Percentiles rank a stretch among this genome's conserved stretches.
Conservation (phyloP, 352 stramenopile genomes). For the Phytophthora lateralis region DNA sequence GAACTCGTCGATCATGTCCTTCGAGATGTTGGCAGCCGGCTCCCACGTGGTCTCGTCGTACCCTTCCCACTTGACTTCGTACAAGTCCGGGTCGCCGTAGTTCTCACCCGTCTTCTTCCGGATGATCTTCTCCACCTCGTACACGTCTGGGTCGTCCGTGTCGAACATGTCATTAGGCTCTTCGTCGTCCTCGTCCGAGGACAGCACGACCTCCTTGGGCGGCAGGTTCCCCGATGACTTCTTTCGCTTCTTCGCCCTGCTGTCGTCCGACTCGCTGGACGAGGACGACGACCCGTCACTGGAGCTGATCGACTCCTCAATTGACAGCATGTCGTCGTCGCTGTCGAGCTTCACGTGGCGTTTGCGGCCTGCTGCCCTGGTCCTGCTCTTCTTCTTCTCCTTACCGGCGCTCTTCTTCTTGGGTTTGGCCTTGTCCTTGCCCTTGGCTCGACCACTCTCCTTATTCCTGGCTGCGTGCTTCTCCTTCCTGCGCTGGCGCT, state of each 20-base stretch:
- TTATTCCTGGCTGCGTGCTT: constrained; percentile 9
- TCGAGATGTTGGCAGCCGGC: constrained; percentile 74
- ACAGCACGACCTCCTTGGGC: constrained; percentile 62
- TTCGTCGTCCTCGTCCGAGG: constrained; percentile 72
- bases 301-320: constrained; percentile 33
- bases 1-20: constrained; percentile 82
- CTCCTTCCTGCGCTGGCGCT: constrained; percentile 33
- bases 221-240: constrained; percentile 57
- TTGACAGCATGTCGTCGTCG: constrained; percentile 42
- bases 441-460: constrained; percentile 1
- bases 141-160: constrained; percentile 78
- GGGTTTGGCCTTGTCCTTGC: not conserved
- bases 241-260: constrained; percentile 40
- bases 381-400: constrained; percentile 15
- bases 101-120: constrained; percentile 50
- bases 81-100: constrained; percentile 68
- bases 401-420: constrained; percentile 24
- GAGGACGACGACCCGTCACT: constrained; percentile 36
- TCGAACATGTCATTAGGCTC: constrained; percentile 80
- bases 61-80: constrained; percentile 84
- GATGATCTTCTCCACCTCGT: constrained; percentile 79
- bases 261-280: constrained; percentile 44
- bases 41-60: constrained; percentile 86
- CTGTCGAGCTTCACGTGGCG: constrained; percentile 31
- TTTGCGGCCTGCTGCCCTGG: constrained; percentile 15